These are phyloP conservation scores for Beauveria brongniartii DNA, from an alignment of 2,329 filamentous ascomycete genomes.

Conservation along the genomic window DNA sequence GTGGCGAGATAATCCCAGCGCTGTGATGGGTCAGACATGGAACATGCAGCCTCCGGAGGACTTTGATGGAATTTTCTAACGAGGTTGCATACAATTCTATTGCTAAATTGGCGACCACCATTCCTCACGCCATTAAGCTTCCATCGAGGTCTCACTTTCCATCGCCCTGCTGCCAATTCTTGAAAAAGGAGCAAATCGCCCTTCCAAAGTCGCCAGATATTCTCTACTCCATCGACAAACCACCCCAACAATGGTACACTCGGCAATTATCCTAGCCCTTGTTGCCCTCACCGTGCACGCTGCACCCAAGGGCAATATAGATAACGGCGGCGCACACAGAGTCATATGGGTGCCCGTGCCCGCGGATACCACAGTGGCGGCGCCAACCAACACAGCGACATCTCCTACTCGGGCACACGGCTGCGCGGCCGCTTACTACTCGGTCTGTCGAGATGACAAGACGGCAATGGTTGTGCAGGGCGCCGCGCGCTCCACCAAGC, in stretches of 20 bases:
- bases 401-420: not conserved
- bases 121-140: not conserved
- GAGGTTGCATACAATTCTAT: not conserved
- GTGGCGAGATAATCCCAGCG: too few species aligned
- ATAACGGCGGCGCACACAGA: not conserved
- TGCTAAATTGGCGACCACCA: not conserved
- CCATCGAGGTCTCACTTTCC: not conserved
- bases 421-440: not conserved
- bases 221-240: not conserved
- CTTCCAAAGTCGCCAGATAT: conserved; percentile 5
- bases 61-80: not conserved
- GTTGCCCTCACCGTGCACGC: not conserved
- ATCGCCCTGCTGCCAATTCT: not conserved
- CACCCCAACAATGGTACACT: not conserved
- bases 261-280: not conserved
- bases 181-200: not conserved
- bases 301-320: not conserved
- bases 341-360: not conserved
- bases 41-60: too few species aligned
- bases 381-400: not conserved
- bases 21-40: too few species aligned
- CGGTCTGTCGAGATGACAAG: not conserved
- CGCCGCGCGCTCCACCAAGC: not conserved
- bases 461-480: not conserved
- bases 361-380: conserved; percentile 1